These are phyloP conservation scores for Colletotrichum echinochloae DNA, from an alignment of 2,329 filamentous ascomycete species.

Conservation along the genomic window DNA sequence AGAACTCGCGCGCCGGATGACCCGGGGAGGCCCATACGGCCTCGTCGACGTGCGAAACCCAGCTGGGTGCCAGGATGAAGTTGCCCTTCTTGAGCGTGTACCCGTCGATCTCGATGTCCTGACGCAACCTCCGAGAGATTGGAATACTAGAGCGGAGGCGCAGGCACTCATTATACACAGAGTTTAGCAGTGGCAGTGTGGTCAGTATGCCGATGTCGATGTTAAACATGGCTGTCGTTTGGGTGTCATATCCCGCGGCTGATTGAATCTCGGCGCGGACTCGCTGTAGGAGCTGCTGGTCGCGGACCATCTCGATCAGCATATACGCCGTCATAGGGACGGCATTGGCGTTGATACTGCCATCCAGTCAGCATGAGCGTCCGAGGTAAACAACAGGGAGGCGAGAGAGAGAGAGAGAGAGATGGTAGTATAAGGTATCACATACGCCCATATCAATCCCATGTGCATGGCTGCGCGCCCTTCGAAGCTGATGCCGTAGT, in stretches of 20 bases:
- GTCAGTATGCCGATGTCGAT: constrained; percentile 41
- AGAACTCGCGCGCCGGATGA: constrained; percentile 43
- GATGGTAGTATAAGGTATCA: background rate
- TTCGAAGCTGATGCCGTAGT: constrained; percentile 43
- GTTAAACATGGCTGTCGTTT: background rate
- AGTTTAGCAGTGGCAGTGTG: constrained; percentile 42
- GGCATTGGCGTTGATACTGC: constrained; percentile 44
- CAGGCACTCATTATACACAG: constrained; percentile 43
- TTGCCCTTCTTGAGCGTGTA: constrained; percentile 43
- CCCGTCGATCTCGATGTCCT: constrained; percentile 43
- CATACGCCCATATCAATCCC: constrained; percentile 44
- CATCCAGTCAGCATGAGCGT: background rate
- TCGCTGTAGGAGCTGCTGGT: constrained; percentile 41
- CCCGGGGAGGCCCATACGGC: constrained; percentile 39
- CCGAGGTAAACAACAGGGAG: too few relatives aligned
- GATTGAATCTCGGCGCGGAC: constrained; percentile 38
- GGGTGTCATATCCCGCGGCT: background rate
- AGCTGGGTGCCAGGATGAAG: constrained; percentile 43
- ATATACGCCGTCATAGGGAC: constrained; percentile 45
- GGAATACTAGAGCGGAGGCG: constrained; percentile 43
- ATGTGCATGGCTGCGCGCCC: constrained; percentile 44
- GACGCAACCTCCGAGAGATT: constrained; percentile 43
- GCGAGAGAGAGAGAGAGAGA: too few relatives aligned
- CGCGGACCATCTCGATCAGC: constrained; percentile 43
- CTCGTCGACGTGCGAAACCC: constrained; percentile 43